These are phyloP conservation scores for Cercis canadensis DNA, from an alignment of 306 rosid genomes.

Conservation along the genomic window DNA sequence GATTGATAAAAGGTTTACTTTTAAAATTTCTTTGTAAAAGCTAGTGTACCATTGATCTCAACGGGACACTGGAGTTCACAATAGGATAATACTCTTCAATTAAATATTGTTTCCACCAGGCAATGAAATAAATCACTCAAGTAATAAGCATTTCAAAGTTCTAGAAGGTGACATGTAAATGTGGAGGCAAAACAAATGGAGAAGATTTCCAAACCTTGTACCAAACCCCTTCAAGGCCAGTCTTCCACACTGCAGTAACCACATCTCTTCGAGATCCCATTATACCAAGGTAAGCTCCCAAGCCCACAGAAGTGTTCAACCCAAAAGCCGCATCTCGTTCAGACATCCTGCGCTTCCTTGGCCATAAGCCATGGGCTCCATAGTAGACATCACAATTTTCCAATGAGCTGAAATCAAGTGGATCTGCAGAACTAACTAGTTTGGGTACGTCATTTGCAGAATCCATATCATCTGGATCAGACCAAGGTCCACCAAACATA, in stretches of 20 bases:
- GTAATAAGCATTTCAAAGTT: conserved; percentile 22
- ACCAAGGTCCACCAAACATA: conserved; percentile 91
- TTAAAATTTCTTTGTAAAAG: not conserved
- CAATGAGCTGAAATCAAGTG: conserved; percentile 62
- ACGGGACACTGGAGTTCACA: not conserved
- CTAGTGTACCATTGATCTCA: not conserved
- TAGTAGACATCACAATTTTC: conserved; percentile 61
- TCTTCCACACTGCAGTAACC: conserved; percentile 93
- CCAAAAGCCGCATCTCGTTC: conserved; percentile 99
- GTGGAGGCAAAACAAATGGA: conserved; percentile 15
- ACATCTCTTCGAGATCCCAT: conserved; percentile 99
- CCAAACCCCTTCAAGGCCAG: conserved; percentile 99
- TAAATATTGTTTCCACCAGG: conserved; percentile 12
- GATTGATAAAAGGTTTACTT: not conserved
- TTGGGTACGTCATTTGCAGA: conserved; percentile 66
- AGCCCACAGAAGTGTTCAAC: conserved; percentile 89
- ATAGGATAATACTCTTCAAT: not conserved
- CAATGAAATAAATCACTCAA: conserved; percentile 24
- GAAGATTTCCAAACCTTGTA: conserved; percentile 71
- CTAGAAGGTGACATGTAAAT: conserved; percentile 6
- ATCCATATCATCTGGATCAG: conserved; percentile 68
- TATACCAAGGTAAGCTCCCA: conserved; percentile 96
- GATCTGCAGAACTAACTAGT: conserved; percentile 60
- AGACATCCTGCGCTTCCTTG: conserved; percentile 96
- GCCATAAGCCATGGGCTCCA: conserved; percentile 81